Percentiles rank a stretch among this genome's conserved stretches.
Conservation (phyloP, 2,329 filamentous ascomycete genomes). For the Didymella pinodella region DNA sequence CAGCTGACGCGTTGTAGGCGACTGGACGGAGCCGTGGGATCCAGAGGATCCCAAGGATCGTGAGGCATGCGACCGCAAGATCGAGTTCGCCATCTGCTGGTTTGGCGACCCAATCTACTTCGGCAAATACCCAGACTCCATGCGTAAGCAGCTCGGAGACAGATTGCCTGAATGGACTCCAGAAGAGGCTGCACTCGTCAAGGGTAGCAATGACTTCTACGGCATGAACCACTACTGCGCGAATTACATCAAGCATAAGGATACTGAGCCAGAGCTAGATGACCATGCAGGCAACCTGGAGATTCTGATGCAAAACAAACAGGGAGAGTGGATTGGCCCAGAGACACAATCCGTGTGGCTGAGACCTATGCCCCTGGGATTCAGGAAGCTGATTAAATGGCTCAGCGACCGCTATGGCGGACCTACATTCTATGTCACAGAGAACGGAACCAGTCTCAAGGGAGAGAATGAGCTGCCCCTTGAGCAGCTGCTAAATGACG, state of each 20-base stretch:
- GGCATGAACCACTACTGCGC: conserved; percentile 95
- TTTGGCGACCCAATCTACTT: conserved; percentile 89
- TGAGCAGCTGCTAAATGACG: conserved; percentile 78
- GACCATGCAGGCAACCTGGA: conserved; percentile 82
- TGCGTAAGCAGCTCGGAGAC: conserved; percentile 80
- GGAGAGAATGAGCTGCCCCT: conserved; percentile 78
- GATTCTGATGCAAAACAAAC: conserved; percentile 73
- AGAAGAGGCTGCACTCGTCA: conserved; percentile 76
- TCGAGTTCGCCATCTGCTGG: conserved; percentile 88
- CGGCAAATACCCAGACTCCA: conserved; percentile 82
- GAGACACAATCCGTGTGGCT: conserved; percentile 87
- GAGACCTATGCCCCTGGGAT: conserved; percentile 76
- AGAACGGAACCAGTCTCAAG: conserved; percentile 86
- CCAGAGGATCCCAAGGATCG: conserved; percentile 76
- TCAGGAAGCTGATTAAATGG: conserved; percentile 70
- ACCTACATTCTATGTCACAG: conserved; percentile 85
- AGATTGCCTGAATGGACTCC: conserved; percentile 77
- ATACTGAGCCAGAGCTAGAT: conserved; percentile 65
- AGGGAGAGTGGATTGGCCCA: conserved; percentile 76
- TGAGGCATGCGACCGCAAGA: conserved; percentile 78
- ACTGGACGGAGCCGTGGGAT: conserved; percentile 85
- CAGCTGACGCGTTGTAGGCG: conserved; percentile 58
- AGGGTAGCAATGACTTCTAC: conserved; percentile 92
- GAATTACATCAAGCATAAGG: conserved; percentile 81
- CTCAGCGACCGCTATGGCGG: conserved; percentile 74